Evolutionary conservation across 495 filamentous ascomycete species (phyloP).

Genomic region (Polyplosphaeria fusca): DNA sequence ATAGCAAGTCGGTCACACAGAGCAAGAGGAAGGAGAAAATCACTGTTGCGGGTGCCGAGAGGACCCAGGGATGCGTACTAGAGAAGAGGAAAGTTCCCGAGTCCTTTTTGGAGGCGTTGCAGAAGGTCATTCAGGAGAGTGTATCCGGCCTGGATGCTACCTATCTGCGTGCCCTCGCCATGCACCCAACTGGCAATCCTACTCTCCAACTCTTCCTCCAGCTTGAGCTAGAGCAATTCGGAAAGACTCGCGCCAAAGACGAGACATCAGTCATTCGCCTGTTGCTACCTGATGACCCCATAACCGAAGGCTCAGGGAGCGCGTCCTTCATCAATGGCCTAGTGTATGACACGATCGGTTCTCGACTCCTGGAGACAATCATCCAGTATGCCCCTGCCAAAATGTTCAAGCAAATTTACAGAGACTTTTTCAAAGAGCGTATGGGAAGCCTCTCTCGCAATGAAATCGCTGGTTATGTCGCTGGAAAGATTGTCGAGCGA

Average conservation of each 20-base stretch:
- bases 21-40: slow-evolving; percentile 89
- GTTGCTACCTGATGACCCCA: slow-evolving; percentile 63
- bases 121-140: slow-evolving; percentile 74
- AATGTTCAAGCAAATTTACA: slow-evolving; percentile 80
- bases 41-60: slow-evolving; percentile 46
- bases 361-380: slow-evolving; percentile 81
- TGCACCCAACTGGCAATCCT: slow-evolving; percentile 84
- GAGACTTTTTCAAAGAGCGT: slow-evolving; percentile 67
- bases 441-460: slow-evolving; percentile 79
- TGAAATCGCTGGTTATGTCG: slow-evolving; percentile 82
- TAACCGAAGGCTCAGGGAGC: slow-evolving; percentile 56
- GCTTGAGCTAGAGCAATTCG: slow-evolving; percentile 70
- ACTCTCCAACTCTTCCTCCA: slow-evolving; percentile 82
- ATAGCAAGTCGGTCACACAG: slow-evolving; percentile 61
- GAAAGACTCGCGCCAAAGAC: slow-evolving; percentile 61
- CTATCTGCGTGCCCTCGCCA: slow-evolving; percentile 73
- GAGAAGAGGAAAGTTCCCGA: slow-evolving; percentile 61
- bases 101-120: slow-evolving; percentile 69
- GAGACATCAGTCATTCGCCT: slow-evolving; percentile 57
- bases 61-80: slow-evolving; percentile 37
- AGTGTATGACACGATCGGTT: slow-evolving; percentile 85
- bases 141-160: slow-evolving; percentile 66
- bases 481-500: slow-evolving; percentile 72
- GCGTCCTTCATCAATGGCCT: slow-evolving; percentile 75
- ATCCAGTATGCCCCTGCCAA: slow-evolving; percentile 76